Evolutionary conservation across 2,329 filamentous ascomycete species (phyloP), one percentile per base, ranked within the genome.

Genomic region (Dryadomyces sulphureus): DNA sequence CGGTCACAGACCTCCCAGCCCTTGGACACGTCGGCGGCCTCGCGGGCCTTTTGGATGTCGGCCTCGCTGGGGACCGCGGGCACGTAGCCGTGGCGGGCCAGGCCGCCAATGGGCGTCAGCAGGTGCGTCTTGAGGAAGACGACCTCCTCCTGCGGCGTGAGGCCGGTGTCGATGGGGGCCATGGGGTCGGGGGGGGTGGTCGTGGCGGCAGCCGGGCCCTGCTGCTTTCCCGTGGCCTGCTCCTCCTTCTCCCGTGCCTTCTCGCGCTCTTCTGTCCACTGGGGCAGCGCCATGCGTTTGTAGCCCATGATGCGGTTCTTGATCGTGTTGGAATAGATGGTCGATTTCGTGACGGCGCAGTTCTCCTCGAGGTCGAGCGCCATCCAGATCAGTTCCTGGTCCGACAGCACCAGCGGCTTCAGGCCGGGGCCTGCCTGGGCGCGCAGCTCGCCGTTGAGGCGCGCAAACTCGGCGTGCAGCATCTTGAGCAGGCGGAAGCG

Each of bases 1-100:
- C 92, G 81, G 56, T 94, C 89, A 56, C 92, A 98, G 43, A 78
- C 72, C 63, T 98, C 92, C 72, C 81, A 94, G 41, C 85, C 85
- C 45, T 77, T 73, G 12, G 82, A 75, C 7, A 77, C 69, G 41
- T 75, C 67, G 0, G 86, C 70, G 0, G 79, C 86, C 38, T 73
- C 69, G 30, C 68, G 74, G 0, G 86, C 81, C 43, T 73, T 69
- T 44, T 73, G 66, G 17, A 95, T 74, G 17, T 86, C 81, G 7
- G 72, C 70, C 1, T 73, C 66, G 0, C 75, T 73, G 0, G 89
- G 89, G 1, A 79, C 64, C 5, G 60, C 64, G 0, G 80, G 75
- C 20, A 95, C 79, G 59, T 95, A 96, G 17, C 86, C 88, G 57
- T 79, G 74, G 6, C 70, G 60, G 6, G 75, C 69, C n/a, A 94